These are phyloP conservation scores for Pseudozyma pruni DNA, from an alignment of 1,284 basidiomycete species.

Conservation along the genomic window DNA sequence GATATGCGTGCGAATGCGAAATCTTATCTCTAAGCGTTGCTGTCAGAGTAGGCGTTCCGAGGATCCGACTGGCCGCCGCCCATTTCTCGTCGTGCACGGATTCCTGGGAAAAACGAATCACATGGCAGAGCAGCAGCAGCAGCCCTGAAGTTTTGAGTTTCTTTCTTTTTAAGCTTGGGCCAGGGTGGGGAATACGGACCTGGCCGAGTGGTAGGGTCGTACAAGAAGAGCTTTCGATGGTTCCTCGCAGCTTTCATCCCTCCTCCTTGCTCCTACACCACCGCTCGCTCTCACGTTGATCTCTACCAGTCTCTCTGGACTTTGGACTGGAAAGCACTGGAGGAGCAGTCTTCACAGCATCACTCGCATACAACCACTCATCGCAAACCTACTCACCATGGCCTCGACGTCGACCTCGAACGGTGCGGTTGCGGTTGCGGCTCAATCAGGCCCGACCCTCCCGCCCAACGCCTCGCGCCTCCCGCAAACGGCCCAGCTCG, in stretches of 20 bases:
- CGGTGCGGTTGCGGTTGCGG: constrained; percentile 3
- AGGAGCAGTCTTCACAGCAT: too few species aligned
- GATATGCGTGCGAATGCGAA: too few species aligned
- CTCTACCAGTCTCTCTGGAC: too few species aligned
- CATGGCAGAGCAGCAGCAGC: neutral
- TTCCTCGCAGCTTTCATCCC: too few species aligned
- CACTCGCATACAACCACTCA: neutral
- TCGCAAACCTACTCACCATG: constrained; percentile 10
- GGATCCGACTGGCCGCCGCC: constrained; percentile 21
- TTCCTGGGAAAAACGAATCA: constrained; percentile 2
- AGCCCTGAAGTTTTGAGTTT: neutral
- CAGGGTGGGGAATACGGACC: neutral
- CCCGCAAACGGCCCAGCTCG: constrained; percentile 79
- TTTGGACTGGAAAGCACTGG: too few species aligned
- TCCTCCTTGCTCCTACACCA: too few species aligned
- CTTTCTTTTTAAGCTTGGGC: neutral
- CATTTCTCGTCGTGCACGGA: constrained; percentile 27
- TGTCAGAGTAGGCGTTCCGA: constrained; percentile 8
- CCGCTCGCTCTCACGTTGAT: neutral
- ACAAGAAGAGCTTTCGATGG: too few species aligned
- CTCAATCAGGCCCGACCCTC: constrained; percentile 66
- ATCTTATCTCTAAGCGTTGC: neutral
- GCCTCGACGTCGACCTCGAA: constrained; percentile 17
- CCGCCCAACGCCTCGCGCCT: constrained; percentile 85
- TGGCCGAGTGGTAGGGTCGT: neutral